These are phyloP conservation scores for Graphiopsis chlorocephala DNA, from an alignment of 2,329 filamentous ascomycete species.

Conservation along the genomic window DNA sequence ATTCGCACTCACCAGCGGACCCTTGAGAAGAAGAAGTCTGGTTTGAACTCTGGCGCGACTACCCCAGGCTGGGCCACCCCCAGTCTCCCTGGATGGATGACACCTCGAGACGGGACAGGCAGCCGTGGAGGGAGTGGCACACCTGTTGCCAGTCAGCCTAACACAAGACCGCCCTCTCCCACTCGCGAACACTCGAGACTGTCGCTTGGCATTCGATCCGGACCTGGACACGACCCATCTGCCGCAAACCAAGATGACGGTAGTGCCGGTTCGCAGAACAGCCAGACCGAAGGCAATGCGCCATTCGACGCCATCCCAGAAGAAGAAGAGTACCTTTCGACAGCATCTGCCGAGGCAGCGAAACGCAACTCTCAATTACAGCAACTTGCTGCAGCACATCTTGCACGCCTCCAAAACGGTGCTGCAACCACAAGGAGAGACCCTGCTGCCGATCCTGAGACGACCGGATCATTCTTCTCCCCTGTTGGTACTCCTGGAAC, in stretches of 20 bases:
- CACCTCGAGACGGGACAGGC: slow-evolving; percentile 42
- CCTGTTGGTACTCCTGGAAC: background rate
- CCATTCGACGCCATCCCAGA: background rate
- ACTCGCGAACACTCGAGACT: slow-evolving; percentile 22
- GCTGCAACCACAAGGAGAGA: slow-evolving; percentile 9
- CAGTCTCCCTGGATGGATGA: slow-evolving; percentile 36
- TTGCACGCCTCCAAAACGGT: slow-evolving; percentile 29
- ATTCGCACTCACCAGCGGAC: slow-evolving; percentile 57
- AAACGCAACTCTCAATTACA: slow-evolving; percentile 31
- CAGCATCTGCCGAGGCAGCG: slow-evolving; percentile 29
- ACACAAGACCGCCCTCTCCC: slow-evolving; percentile 33
- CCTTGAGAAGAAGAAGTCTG: slow-evolving; percentile 20
- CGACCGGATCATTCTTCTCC: background rate
- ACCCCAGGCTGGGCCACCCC: slow-evolving; percentile 34
- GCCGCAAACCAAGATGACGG: background rate
- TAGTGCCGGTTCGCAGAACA: background rate
- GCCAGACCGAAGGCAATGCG: background rate
- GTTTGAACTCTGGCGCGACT: slow-evolving; percentile 15
- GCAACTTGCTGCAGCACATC: slow-evolving; percentile 24
- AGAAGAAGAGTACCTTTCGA: slow-evolving; percentile 34
- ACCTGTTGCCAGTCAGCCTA: slow-evolving; percentile 28
- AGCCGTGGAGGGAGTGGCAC: slow-evolving; percentile 41
- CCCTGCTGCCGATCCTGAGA: slow-evolving; percentile 2
- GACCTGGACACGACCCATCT: slow-evolving; percentile 26
- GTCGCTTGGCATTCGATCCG: slow-evolving; percentile 30